Base-by-base conservation (phyloP, 2,329 filamentous ascomycete genomes). In the Aspergillus sp. region DNA sequence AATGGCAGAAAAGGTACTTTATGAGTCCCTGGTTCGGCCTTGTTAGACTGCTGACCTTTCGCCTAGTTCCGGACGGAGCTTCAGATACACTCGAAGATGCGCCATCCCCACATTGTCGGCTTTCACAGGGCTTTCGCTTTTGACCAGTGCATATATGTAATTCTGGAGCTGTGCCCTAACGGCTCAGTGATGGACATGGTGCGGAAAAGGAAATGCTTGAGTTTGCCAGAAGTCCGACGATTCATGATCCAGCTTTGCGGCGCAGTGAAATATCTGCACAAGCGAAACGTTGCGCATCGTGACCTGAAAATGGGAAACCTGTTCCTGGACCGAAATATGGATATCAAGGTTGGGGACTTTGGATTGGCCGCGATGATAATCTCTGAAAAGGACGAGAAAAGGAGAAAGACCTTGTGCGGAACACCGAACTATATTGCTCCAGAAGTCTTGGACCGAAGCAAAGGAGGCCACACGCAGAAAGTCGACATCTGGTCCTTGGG, bases 391-490 rank as follows among this genome's bases (percentile, higher is more conserved):
- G 95, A 99, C 89, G 76, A 92, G 87, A 80, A 84, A 69, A 88
- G 95, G 66, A 87, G 96, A 71, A 97, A 92, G 28, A 99, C 95
- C 7, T 87, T 99, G 62, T 99, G 95, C 70, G 95, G 95, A 61
- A 99, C 95, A 4, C 95, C 95, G 1, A 99, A 99, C 77, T 99
- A 99, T 76, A 97, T 99, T 69, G 95, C 95, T 0, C 95, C 95
- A 0, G 95, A 99, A 74, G 97, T 99, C 64, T 80, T 99, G 55
- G 92, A 97, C 73, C 97, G 95, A 82, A 92, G 91, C 38, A 95
- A 92, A 73, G 92, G 94, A 71, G 95, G 95, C 0, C 95, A 99
- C 75, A 95, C 97, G 68, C 93, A 98, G 74, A 97, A 96, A 82
- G 95, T 99, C 3, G 95, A 99, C 75, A 91, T 99, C 59, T 99